Percentiles rank a stretch among this genome's conserved stretches.
phyloP scores from a whole-genome alignment of 164 flowering plant genomes.

The Vitis vinifera region DNA sequence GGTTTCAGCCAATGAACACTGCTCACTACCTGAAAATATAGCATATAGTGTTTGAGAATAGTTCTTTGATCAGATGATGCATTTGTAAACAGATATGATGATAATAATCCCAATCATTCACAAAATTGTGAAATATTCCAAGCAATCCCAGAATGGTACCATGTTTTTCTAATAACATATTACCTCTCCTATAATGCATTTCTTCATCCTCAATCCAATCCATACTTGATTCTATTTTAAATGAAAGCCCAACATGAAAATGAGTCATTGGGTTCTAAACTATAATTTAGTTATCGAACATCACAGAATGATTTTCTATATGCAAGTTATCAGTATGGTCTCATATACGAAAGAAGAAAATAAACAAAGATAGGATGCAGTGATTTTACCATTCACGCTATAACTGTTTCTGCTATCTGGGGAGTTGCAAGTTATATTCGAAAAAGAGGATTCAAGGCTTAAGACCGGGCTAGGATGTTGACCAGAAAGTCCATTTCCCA shows the following conservation, averaged over 20 bases:
- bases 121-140: neutral
- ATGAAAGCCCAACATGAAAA: neutral
- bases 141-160: neutral
- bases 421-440: conserved; percentile 27
- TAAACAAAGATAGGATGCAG: neutral
- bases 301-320: too few relatives aligned
- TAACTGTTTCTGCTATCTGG: conserved; percentile 24
- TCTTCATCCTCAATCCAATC: neutral
- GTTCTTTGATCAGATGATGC: neutral
- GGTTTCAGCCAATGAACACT: conserved; percentile 11
- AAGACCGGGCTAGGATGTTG: conserved; percentile 15
- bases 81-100: neutral
- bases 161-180: neutral
- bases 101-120: neutral
- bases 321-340: too few relatives aligned
- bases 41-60: neutral
- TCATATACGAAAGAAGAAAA: neutral
- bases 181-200: neutral
- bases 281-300: too few relatives aligned
- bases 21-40: conserved; percentile 27
- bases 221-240: neutral
- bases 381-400: conserved; percentile 21
- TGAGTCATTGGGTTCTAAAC: too few relatives aligned
- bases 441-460: conserved; percentile 24
- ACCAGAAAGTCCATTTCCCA: conserved; percentile 15